Evolutionary conservation across 106 monocot genomes (phyloP), one percentile per base, ranked within the genome.

Genomic region (Acorus calamus): DNA sequence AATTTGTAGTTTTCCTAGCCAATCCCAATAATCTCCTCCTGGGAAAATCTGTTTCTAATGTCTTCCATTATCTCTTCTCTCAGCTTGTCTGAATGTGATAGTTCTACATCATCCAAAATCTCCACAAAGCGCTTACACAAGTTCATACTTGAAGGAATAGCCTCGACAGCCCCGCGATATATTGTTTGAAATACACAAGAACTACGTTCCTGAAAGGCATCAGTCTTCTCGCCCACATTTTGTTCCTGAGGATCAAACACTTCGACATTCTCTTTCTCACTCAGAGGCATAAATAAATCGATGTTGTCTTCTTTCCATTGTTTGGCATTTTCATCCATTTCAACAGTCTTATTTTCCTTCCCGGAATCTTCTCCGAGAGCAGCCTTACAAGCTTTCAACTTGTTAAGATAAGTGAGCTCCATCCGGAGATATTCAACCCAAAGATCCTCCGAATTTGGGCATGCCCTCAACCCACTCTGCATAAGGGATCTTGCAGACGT

Each of bases 371-470:
- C 84, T 52, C 84, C 94, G 64, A 89, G 75, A 67, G 80, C 86
- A 56, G 77, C 60, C 62, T 90, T 94, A 54, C 94, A 71, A 60
- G 86, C 87, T 52, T 78, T 90, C 68, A 94, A 62, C 63, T 94
- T 94, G 67, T 90, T 87, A 8, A 94, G 75, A 64, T 90, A 90
- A 11, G 94, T 94, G 47, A 94, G 89, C 68, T 94, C 94, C 94
- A 94, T 84, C 14, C 94, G 74, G 58, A 94, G 79, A 80, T 90
- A 90, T 49, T 94, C 89, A 47, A 94, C 76, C 94, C 94, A 94
- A 44, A 94, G 64, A 73, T 94, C 86, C 57, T 94, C 87, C 1
- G 94, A 87, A 11, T 71, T 69, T 8, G 80, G 87, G 55, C 90
- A 96, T 54, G 77, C 72, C 71, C 94, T 96, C 43, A 96, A 78